Base-by-base conservation (phyloP, 2,329 filamentous ascomycete species). In the Aspergillus sergii region DNA sequence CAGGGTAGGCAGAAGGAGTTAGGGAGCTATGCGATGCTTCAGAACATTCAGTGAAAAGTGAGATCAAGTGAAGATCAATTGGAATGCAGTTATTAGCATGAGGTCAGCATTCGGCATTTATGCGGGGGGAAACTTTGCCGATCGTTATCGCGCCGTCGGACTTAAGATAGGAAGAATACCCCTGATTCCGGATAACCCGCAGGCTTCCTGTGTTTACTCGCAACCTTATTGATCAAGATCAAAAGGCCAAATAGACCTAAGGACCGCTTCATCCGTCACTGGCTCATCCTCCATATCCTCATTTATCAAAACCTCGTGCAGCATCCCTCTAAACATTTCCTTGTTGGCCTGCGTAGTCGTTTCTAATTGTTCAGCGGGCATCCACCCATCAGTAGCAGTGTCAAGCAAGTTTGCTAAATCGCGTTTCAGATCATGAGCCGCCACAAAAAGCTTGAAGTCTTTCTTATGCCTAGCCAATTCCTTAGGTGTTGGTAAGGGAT, bases 401-500 rank as follows among this genome's bases (percentile, higher is more conserved):
- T 10, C 2, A 11, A 32, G 30, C 10, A 36, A 12, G 34, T 12
- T 36, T 36, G 34, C 34, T 4, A 14, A 14, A 5, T 36, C 34
- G 34, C 34, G 11, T 36, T 36, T 36, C 12, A 14, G 34, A 36
- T 36, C 12, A 12, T 14, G 34, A 36, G n/a, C 30, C 11, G 30
- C 9, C 30, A 10, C 30, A 32, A 78, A 77, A 60, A 67, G 59
- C 60, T 64, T 69, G 62, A 76, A 76, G 30, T 76, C 67, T 64
- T 72, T 72, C 57, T 67, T 39, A 61, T 78, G 76, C 23, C 64
- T 32, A 36, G 58, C 65, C n/a, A 72, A 21, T 61, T 75, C 73
- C 46, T 75, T 65, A 28, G 67, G 61, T 34, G 58, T 57, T n/a
- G 71, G 74, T 62, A 72, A 23, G 48, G 65, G 53, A 66, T 72